Evolutionary conservation across 1,284 basidiomycete genomes (phyloP).

Genomic region (Trichosporon ovoides): DNA sequence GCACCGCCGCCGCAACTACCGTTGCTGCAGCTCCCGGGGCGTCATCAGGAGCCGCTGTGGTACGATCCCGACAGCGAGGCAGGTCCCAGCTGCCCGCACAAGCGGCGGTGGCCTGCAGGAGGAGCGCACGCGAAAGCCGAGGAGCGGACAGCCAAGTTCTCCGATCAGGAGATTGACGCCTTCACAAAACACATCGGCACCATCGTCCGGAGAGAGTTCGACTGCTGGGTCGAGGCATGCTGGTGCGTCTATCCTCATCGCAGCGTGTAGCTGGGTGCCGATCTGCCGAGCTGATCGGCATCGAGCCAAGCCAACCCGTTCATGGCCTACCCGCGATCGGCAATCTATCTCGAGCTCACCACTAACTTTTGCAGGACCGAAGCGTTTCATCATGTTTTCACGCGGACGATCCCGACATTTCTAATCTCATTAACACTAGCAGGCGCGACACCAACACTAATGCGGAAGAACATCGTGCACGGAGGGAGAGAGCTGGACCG

Average conservation of each 20-base stretch:
- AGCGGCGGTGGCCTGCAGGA: slow-evolving; percentile 30
- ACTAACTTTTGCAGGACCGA: slow-evolving; percentile 38
- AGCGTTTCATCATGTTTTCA: slow-evolving; percentile 49
- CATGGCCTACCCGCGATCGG: background rate
- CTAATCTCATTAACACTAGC: slow-evolving; percentile 46
- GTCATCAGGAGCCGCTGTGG: slow-evolving; percentile 38
- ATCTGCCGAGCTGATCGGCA: too few relatives aligned
- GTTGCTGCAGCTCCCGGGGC: slow-evolving; percentile 31
- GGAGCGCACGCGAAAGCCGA: slow-evolving; percentile 25
- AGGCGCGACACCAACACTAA: slow-evolving; percentile 39
- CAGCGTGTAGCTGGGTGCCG: background rate
- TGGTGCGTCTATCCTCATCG: slow-evolving; percentile 35
- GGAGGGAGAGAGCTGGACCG: slow-evolving; percentile 44
- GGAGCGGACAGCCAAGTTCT: slow-evolving; percentile 29
- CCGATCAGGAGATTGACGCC: slow-evolving; percentile 40
- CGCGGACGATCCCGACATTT: slow-evolving; percentile 42
- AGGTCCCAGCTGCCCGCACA: slow-evolving; percentile 24
- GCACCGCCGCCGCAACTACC: slow-evolving; percentile 44
- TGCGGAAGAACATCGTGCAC: slow-evolving; percentile 45
- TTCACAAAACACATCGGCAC: slow-evolving; percentile 43
- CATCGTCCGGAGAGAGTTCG: slow-evolving; percentile 45
- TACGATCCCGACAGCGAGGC: slow-evolving; percentile 8
- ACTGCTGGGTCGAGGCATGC: slow-evolving; percentile 49
- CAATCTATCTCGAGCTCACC: too few relatives aligned
- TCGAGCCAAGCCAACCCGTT: too few relatives aligned